These are phyloP conservation scores for Aegilops tauschii DNA, from an alignment of 176 grass and related monocot genomes.

Conservation along the genomic window DNA sequence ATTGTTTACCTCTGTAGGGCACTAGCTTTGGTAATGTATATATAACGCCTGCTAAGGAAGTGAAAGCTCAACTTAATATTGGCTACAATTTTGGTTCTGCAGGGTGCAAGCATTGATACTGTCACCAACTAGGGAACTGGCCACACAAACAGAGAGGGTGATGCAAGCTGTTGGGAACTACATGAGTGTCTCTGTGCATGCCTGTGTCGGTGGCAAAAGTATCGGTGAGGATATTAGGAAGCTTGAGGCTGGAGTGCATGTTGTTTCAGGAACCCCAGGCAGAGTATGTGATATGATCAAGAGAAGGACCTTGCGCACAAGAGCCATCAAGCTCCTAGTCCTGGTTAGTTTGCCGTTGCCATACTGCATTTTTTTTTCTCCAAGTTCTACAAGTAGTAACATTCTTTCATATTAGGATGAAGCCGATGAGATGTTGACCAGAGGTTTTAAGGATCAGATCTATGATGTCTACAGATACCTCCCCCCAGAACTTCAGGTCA, in stretches of 20 bases:
- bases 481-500: conserved; percentile 78
- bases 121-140: conserved; percentile 88
- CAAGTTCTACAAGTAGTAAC: background rate
- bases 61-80: background rate
- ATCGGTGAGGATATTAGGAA: conserved; percentile 83
- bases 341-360: conserved; percentile 43
- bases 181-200: conserved; percentile 76
- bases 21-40: no score
- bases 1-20: no score
- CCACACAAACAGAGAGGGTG: conserved; percentile 79
- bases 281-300: conserved; percentile 91
- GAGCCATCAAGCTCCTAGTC: conserved; percentile 79
- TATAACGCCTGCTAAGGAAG: background rate
- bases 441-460: conserved; percentile 97
- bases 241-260: conserved; percentile 78
- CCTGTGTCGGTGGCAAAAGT: conserved; percentile 83
- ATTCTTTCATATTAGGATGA: conserved; percentile 58
- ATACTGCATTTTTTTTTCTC: background rate
- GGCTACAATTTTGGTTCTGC: background rate
- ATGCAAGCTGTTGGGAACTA: conserved; percentile 70
- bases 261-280: conserved; percentile 84
- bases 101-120: conserved; percentile 89
- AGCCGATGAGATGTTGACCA: conserved; percentile 92
- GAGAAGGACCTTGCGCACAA: conserved; percentile 78
- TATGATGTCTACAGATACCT: conserved; percentile 93